Evolutionary conservation across 352 stramenopile species (phyloP), one percentile per base, ranked within the genome.

Genomic region (Pythium phragmitis): DNA sequence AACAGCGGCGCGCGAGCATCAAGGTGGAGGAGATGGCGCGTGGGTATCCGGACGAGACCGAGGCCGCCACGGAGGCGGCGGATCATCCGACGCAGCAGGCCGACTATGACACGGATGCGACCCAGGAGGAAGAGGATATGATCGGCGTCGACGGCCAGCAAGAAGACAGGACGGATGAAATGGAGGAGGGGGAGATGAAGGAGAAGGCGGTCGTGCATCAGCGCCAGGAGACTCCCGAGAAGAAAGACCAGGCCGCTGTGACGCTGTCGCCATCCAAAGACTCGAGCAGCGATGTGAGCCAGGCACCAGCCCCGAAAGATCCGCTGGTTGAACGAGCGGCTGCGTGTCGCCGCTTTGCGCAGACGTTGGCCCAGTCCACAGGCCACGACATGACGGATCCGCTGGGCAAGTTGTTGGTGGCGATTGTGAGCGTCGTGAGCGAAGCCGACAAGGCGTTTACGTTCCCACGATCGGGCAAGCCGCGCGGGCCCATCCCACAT

Each of bases 81-180:
- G 36, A 23, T 8, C 26, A 5, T 30, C 26, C 26, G 26, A 5
- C 26, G 26, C 26, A 30, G 26, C 26, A 30, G 26, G 26, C 26
- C 26, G 45, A 42, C 33, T 57, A 49, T 34, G 57, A 64, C 36
- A 50, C 57, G 46, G 57, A 64, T 12, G 57, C 49, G 45, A 64
- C 57, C 8, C 21, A 47, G 7, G 46, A 51, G 19, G 57, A 56
- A 8, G 34, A 30, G 19, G 8, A 28, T 16, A 17, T 47, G 33
- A 12, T 63, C 17, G 45, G 56, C 8, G 23, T 26, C 12, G 55
- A 62, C 11, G 14, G 28, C 28, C 7, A 39, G 34, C 7, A 13
- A 12, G 34, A 21, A 21, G 21, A 21, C 21, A 21, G 21, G 21
- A 21, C 21, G 21, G 21, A 39, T 11, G 34, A 30, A 30, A 5